Evolutionary conservation across 495 filamentous ascomycete genomes (phyloP).

Genomic region (Penicillium crystallinum): DNA sequence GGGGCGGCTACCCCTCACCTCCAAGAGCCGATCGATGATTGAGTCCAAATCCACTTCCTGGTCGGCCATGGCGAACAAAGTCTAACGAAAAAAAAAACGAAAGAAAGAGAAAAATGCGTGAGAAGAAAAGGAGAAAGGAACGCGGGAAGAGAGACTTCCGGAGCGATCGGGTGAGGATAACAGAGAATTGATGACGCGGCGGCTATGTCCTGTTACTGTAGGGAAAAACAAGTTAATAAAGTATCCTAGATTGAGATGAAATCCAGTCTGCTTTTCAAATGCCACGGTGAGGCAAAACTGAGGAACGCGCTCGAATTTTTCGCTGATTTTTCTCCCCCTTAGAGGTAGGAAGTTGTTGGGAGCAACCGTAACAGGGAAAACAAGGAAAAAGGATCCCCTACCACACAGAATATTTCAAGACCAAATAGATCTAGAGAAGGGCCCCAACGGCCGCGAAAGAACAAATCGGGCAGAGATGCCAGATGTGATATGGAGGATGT

Average conservation of each 20-base stretch:
- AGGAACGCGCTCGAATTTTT: conserved; percentile 27
- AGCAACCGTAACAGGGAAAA: not conserved
- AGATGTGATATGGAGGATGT: conserved; percentile 8
- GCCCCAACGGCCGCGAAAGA: conserved; percentile 23
- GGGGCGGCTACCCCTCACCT: conserved; percentile 95
- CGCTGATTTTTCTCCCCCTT: conserved; percentile 6
- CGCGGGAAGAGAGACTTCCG: conserved; percentile 32
- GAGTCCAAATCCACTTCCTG: conserved; percentile 98
- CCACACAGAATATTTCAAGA: conserved; percentile 20
- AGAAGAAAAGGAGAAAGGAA: conserved; percentile 26
- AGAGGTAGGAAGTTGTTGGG: not conserved
- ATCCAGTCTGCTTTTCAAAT: conserved; percentile 14
- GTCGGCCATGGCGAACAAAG: conserved; percentile 75
- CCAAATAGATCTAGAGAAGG: conserved; percentile 20
- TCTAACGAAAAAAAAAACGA: conserved; percentile 26
- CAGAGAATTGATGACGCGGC: conserved; percentile 36
- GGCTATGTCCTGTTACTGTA: conserved; percentile 30
- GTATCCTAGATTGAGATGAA: conserved; percentile 5
- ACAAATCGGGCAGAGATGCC: conserved; percentile 28
- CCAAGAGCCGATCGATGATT: conserved; percentile 95
- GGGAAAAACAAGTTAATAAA: conserved; percentile 14
- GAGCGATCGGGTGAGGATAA: conserved; percentile 24
- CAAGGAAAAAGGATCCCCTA: conserved; percentile 10
- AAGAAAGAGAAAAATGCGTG: conserved; percentile 18
- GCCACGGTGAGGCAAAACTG: conserved; percentile 10